Evolutionary conservation across 75 land plant species (phyloP).

Genomic region (Chamaecyparis obtusa): DNA sequence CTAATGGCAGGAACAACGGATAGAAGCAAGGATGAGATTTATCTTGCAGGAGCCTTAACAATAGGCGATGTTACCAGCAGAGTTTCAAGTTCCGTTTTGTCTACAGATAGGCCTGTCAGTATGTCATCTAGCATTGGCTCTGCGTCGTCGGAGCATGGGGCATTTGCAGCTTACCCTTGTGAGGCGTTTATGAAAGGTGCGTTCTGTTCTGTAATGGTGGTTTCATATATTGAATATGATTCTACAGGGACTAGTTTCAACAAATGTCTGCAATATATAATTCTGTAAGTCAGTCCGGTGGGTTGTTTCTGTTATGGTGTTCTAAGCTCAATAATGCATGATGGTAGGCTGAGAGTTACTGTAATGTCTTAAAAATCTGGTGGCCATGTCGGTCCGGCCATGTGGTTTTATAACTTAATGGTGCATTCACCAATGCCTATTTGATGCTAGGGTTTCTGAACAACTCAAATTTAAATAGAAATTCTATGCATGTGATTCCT

Average conservation of each 20-base stretch:
- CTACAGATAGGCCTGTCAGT: not conserved
- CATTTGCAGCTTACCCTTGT: constrained; percentile 8
- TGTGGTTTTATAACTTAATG: not conserved
- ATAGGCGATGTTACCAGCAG: constrained; percentile 12
- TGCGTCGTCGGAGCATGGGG: not conserved
- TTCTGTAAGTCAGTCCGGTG: not conserved
- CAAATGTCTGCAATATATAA: not conserved
- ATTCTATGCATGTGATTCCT: not conserved
- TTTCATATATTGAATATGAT: not conserved
- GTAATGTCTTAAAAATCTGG: not conserved
- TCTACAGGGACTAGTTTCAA: not conserved
- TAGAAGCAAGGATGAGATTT: constrained; percentile 5
- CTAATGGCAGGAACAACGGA: not conserved
- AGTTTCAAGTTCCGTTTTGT: constrained; percentile 5
- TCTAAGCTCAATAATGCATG: not conserved
- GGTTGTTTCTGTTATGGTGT: not conserved
- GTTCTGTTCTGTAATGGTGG: not conserved
- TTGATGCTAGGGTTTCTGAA: not conserved
- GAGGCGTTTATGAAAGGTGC: constrained; percentile 10
- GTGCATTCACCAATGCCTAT: not conserved
- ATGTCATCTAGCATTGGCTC: constrained; percentile 9
- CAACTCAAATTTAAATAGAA: not conserved
- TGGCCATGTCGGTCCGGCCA: not conserved
- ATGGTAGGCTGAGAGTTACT: not conserved
- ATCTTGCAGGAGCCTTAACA: constrained; percentile 4